Conservation (phyloP, 352 stramenopile genomes). For the Phytophthora nicotianae region DNA sequence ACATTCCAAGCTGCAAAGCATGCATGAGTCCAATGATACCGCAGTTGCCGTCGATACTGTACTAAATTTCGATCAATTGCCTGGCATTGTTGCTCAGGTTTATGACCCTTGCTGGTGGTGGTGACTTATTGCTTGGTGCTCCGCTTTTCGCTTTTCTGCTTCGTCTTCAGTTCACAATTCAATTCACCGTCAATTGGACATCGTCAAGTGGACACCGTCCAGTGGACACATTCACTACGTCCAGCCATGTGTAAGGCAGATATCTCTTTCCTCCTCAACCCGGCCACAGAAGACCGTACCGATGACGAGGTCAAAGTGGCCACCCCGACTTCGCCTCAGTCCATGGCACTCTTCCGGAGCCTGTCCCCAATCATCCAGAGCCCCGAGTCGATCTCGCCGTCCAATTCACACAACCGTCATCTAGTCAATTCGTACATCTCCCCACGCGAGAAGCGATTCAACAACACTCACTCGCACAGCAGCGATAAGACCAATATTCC, state of each 20-base stretch:
- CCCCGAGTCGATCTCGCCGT: conserved; percentile 26
- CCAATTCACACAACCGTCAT: conserved; percentile 31
- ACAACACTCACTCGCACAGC: conserved; percentile 35
- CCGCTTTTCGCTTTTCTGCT: conserved; percentile 24
- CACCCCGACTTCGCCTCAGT: conserved; percentile 15
- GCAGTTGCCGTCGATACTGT: conserved; percentile 10
- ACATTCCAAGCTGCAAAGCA: conserved; percentile 12
- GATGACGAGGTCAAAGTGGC: conserved; percentile 7
- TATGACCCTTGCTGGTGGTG: conserved; percentile 18
- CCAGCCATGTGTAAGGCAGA: conserved; percentile 45
- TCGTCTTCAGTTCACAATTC: conserved; percentile 26
- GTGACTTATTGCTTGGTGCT: conserved; percentile 4
- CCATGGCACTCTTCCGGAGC: conserved; percentile 35
- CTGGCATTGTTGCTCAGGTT: conserved; percentile 13
- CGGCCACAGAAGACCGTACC: background rate
- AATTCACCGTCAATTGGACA: conserved; percentile 26
- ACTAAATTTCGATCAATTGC: conserved; percentile 12
- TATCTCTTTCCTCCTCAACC: conserved; percentile 56
- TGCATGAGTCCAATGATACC: background rate
- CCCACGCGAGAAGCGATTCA: conserved; percentile 43
- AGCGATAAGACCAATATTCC: conserved; percentile 41
- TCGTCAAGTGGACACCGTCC: conserved; percentile 12
- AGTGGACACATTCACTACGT: conserved; percentile 13
- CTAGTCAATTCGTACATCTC: conserved; percentile 47
- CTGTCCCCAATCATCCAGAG: conserved; percentile 33